Evolutionary conservation across 2,329 filamentous ascomycete species (phyloP).

Genomic region (Microdochium bolleyi): DNA sequence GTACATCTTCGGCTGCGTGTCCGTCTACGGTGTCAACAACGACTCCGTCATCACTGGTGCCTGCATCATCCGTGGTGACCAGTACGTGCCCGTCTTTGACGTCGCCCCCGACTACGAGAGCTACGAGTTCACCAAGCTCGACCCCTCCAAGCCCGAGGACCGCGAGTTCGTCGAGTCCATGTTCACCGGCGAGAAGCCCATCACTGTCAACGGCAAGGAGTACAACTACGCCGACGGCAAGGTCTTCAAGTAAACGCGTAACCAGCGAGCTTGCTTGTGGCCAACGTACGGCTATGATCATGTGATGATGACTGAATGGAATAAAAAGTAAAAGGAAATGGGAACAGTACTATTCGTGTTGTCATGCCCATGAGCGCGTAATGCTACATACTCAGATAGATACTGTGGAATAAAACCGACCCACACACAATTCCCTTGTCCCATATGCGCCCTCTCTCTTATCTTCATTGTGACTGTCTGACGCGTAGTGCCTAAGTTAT

Average conservation of each 20-base stretch:
- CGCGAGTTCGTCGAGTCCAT: conserved; percentile 75
- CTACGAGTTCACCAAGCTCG: conserved; percentile 95
- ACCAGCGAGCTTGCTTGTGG: not conserved
- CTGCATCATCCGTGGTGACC: conserved; percentile 90
- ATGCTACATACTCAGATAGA: too few relatives aligned
- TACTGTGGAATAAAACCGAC: too few relatives aligned
- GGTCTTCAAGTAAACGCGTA: conserved; percentile 88
- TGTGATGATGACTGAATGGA: not conserved
- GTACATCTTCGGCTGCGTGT: conserved; percentile 87
- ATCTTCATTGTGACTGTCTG: too few relatives aligned
- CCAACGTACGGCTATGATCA: not conserved
- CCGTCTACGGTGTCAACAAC: conserved; percentile 84
- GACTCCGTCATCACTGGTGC: conserved; percentile 87
- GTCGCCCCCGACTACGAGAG: conserved; percentile 96
- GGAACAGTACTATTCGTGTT: not conserved
- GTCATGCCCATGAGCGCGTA: conserved; percentile 8
- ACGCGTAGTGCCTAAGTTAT: too few relatives aligned
- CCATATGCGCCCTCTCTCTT: too few relatives aligned
- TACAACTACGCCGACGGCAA: conserved; percentile 87
- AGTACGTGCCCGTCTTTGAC: conserved; percentile 79
- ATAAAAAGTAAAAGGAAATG: not conserved
- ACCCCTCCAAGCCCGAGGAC: conserved; percentile 79
- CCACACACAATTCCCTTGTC: too few relatives aligned
- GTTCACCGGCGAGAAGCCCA: conserved; percentile 89
- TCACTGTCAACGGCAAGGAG: conserved; percentile 75